phyloP scores from a whole-genome alignment of 805 yeast genomes.

The Starmerella roubikii region DNA sequence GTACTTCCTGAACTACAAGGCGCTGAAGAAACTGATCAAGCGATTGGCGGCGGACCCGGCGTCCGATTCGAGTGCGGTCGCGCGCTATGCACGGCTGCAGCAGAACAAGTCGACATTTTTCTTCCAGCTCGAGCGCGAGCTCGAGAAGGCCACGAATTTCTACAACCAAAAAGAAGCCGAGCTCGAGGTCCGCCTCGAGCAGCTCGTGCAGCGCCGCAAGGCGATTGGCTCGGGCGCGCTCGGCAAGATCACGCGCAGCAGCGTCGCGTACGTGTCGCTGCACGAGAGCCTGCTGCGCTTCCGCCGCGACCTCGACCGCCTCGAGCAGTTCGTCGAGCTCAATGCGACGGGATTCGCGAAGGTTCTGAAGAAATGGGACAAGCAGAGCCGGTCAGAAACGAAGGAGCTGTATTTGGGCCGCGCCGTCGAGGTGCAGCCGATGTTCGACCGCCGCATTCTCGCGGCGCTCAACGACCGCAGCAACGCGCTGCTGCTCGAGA shows the following conservation, averaged over 20 bases:
- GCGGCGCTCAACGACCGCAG: slow-evolving; percentile 66
- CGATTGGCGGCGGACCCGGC: slow-evolving; percentile 37
- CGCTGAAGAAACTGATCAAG: slow-evolving; percentile 80
- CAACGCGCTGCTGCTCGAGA: slow-evolving; percentile 41
- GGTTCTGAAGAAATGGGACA: slow-evolving; percentile 96
- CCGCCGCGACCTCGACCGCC: slow-evolving; percentile 71
- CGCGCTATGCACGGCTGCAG: slow-evolving; percentile 44
- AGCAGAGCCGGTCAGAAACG: slow-evolving; percentile 85
- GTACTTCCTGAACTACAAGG: slow-evolving; percentile 88
- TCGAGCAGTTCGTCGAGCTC: slow-evolving; percentile 80
- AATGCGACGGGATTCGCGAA: slow-evolving; percentile 94
- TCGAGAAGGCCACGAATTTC: slow-evolving; percentile 88
- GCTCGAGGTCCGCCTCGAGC: slow-evolving; percentile 62
- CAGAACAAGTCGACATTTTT: slow-evolving; percentile 82
- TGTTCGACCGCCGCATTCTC: slow-evolving; percentile 79
- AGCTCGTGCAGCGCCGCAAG: slow-evolving; percentile 56
- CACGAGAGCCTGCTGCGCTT: slow-evolving; percentile 83
- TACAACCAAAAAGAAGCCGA: slow-evolving; percentile 86
- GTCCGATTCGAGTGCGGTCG: slow-evolving; percentile 21
- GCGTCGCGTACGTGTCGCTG: slow-evolving; percentile 66
- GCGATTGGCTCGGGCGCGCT: slow-evolving; percentile 36
- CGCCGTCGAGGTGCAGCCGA: slow-evolving; percentile 93
- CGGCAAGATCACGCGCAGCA: slow-evolving; percentile 36
- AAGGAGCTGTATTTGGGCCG: slow-evolving; percentile 83
- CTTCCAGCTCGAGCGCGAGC: slow-evolving; percentile 82